phyloP scores from a whole-genome alignment of 2,329 filamentous ascomycete species.

The Cordyceps farinosa region DNA sequence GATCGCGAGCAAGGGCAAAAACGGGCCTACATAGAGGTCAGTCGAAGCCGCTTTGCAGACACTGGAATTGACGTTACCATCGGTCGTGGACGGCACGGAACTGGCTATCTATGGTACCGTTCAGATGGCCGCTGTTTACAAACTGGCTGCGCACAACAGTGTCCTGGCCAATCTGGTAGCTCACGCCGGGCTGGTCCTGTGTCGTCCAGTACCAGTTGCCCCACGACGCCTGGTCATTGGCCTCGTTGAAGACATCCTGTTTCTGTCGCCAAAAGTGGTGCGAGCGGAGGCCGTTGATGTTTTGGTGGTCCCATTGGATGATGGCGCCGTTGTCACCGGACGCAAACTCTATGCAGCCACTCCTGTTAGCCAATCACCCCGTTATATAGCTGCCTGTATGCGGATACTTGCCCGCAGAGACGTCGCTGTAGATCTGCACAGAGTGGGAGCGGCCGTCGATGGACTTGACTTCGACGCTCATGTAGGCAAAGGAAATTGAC shows the following conservation, averaged over 20 bases:
- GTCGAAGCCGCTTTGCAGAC: neutral
- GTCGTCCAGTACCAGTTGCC: slow-evolving; percentile 75
- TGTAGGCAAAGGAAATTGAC: slow-evolving; percentile 67
- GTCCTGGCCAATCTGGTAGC: slow-evolving; percentile 69
- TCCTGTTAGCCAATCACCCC: slow-evolving; percentile 9
- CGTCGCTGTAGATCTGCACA: slow-evolving; percentile 69
- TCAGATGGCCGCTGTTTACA: slow-evolving; percentile 56
- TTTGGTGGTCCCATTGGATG: slow-evolving; percentile 61
- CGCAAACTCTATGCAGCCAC: slow-evolving; percentile 58
- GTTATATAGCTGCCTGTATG: slow-evolving; percentile 48
- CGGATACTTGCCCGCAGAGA: slow-evolving; percentile 40
- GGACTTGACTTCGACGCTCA: slow-evolving; percentile 60
- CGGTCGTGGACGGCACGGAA: slow-evolving; percentile 46
- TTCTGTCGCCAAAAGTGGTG: slow-evolving; percentile 59
- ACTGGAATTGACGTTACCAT: slow-evolving; percentile 26
- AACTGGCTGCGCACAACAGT: slow-evolving; percentile 64
- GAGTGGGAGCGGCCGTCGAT: slow-evolving; percentile 59
- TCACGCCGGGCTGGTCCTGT: slow-evolving; percentile 50
- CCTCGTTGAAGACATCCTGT: slow-evolving; percentile 66
- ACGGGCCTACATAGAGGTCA: slow-evolving; percentile 56
- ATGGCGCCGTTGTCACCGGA: slow-evolving; percentile 56
- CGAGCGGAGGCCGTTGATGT: slow-evolving; percentile 51
- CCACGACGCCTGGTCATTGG: slow-evolving; percentile 72
- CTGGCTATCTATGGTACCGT: slow-evolving; percentile 59
- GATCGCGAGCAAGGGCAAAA: slow-evolving; percentile 69